These are phyloP conservation scores for Eucalyptus leucophloia DNA, from an alignment of 345 rosid genomes.

Conservation along the genomic window DNA sequence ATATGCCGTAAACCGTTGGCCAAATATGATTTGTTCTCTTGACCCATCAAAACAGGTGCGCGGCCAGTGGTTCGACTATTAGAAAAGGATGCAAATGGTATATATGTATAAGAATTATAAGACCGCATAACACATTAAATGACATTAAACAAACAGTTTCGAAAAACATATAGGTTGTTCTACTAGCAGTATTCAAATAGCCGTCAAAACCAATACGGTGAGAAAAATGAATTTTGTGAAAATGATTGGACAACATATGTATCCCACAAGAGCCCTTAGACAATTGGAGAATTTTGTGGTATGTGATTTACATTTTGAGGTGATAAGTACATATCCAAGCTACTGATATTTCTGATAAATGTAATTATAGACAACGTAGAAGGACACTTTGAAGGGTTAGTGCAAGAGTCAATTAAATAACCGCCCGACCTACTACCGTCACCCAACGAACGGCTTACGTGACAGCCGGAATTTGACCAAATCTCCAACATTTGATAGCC, in stretches of 20 bases:
- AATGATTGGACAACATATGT: too few species aligned
- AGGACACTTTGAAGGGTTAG: background rate
- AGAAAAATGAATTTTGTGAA: background rate
- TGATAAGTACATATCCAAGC: background rate
- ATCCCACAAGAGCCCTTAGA: background rate
- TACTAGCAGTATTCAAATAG: background rate
- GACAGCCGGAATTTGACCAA: background rate
- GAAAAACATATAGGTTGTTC: background rate
- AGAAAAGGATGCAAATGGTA: background rate
- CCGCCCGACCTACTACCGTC: too few species aligned
- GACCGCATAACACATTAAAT: background rate
- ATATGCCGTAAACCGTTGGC: background rate
- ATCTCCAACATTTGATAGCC: background rate
- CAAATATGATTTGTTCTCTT: background rate
- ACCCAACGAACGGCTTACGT: too few species aligned
- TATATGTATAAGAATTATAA: background rate
- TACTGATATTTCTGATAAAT: background rate
- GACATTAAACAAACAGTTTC: background rate
- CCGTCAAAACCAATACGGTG: background rate
- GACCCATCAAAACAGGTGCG: background rate
- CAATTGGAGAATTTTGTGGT: background rate
- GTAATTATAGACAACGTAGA: background rate
- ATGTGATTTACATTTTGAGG: background rate
- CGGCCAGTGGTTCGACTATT: background rate
- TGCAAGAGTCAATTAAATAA: too few species aligned